Evolutionary conservation across 352 stramenopile genomes (phyloP), one percentile per base, ranked within the genome.

Genomic region (Pythium brachiatum): DNA sequence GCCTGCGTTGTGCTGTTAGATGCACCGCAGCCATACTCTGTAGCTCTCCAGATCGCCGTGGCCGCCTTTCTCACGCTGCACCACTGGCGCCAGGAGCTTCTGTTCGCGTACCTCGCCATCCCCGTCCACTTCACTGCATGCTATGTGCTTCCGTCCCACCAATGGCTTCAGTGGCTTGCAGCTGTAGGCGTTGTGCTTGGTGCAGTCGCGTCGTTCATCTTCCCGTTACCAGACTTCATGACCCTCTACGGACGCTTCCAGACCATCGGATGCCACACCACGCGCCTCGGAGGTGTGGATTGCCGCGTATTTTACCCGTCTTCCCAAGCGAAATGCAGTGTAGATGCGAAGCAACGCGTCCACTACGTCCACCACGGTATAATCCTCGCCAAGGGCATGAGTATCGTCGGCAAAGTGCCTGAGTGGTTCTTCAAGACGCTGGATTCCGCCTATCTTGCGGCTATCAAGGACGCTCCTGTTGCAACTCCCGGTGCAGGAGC

Each of bases 251-350:
- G 78, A 7, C 47, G 51, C 23, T 75, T 77, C 58, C 53, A 74
- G 60, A 68, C 66, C 23, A 73, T 90, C 41, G 81, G 78, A 34
- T 81, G 80, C 26, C 60, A 61, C 26, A 68, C 57, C 5, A 57
- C 39, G 11, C 75, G 76, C 44, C 68, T 78, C 51, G 70, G 72
- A 1, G 75, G 67, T 29, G 62, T 88, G 59, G 78, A 90, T 53
- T 88, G 76, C 57, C 81, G 81, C 32, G 67, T 90, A 11, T 81
- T 88, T 43, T 90, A 90, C 58, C 77, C 77, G 34, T 76, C 79
- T 5, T 57, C 67, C 9, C 48, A 57, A 36, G 46, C 51, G 2
- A 21, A 51, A 20, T 62, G 39, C 23, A 23, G 1, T 4, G 13
- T 63, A 15, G 34, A 32, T 2, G 23, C 53, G 0, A 57, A 53